Conservation (phyloP, 164 flowering plant genomes). For the Annona cherimola region DNA sequence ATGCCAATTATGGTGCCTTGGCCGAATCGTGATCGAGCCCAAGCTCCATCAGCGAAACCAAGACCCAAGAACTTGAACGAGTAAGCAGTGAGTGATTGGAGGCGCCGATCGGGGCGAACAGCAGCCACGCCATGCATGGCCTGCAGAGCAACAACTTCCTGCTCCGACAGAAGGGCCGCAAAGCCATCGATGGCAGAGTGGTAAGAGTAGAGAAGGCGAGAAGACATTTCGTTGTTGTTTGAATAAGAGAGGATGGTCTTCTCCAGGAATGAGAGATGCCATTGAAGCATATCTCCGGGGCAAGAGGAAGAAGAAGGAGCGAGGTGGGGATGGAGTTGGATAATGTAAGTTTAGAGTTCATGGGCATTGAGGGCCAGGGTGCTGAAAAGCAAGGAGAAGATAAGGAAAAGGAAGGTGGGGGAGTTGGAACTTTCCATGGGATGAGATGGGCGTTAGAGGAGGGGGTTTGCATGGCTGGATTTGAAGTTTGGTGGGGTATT, state of each 20-base stretch:
- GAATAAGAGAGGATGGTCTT: slow-evolving; percentile 17
- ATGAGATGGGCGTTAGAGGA: slow-evolving; percentile 5
- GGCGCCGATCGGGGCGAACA: slow-evolving; percentile 40
- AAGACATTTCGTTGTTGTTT: slow-evolving; percentile 32
- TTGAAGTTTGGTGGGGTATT: slow-evolving; percentile 37
- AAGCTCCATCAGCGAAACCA: slow-evolving; percentile 22
- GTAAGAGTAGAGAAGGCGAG: slow-evolving; percentile 75
- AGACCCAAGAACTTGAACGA: slow-evolving; percentile 81
- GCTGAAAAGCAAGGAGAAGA: slow-evolving; percentile 16
- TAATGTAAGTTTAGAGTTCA: slow-evolving; percentile 56
- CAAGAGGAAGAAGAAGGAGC: slow-evolving; percentile 17
- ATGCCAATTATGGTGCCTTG: slow-evolving; percentile 69
- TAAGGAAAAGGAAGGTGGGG: slow-evolving; percentile 13
- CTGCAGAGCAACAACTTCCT: slow-evolving; percentile 32
- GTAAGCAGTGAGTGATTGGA: slow-evolving; percentile 64
- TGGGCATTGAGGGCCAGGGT: slow-evolving; percentile 18
- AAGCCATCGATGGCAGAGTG: slow-evolving; percentile 76
- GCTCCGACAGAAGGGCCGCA: slow-evolving; percentile 57
- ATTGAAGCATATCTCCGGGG: slow-evolving; percentile 35
- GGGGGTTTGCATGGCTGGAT: slow-evolving; percentile 7
- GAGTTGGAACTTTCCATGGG: slow-evolving; percentile 30
- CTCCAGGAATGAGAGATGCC: slow-evolving; percentile 70
- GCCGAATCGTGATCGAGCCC: slow-evolving; percentile 45
- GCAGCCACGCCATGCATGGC: slow-evolving; percentile 48
- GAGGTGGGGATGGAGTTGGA: slow-evolving; percentile 69